These are phyloP conservation scores for Pythium sp. DNA, from an alignment of 352 stramenopile species.

Conservation along the genomic window DNA sequence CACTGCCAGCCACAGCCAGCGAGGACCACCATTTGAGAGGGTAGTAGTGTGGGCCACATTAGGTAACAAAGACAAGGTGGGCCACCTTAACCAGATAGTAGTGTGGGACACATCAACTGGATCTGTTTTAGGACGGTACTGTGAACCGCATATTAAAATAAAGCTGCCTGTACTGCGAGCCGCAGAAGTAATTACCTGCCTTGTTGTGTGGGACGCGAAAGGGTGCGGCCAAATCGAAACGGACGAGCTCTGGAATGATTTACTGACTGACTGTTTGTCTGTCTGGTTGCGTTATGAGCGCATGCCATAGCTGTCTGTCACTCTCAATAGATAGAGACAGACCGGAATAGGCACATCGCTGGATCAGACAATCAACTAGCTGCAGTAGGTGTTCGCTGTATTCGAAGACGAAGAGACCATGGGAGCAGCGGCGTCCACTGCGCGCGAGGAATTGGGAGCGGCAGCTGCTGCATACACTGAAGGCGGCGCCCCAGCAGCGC, in stretches of 20 bases:
- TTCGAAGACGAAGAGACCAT: conserved; percentile 21
- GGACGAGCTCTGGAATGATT: not conserved
- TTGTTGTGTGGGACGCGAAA: conserved; percentile 1
- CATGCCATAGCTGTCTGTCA: not conserved
- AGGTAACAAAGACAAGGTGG: conserved; percentile 14
- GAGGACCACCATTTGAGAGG: conserved; percentile 16
- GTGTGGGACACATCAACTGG: conserved; percentile 17
- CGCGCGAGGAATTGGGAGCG: conserved; percentile 36
- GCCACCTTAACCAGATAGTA: conserved; percentile 4
- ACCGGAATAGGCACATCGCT: not conserved
- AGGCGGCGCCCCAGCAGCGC: not conserved
- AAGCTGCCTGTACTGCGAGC: not conserved
- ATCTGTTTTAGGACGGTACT: not conserved
- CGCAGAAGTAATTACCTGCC: not conserved
- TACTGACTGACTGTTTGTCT: too few relatives aligned
- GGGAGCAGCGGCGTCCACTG: conserved; percentile 63
- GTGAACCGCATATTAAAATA: not conserved
- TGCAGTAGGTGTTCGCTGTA: not conserved
- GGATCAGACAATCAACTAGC: not conserved
- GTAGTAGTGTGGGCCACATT: conserved; percentile 12
- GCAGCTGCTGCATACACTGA: not conserved
- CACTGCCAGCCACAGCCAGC: conserved; percentile 22
- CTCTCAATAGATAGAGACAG: not conserved
- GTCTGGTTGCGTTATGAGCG: not conserved
- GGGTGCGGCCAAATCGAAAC: conserved; percentile 1